Percentiles rank a stretch among this genome's conserved stretches.
phyloP scores from a whole-genome alignment of 176 grass and related monocot species.

The Musa schizocarpa region DNA sequence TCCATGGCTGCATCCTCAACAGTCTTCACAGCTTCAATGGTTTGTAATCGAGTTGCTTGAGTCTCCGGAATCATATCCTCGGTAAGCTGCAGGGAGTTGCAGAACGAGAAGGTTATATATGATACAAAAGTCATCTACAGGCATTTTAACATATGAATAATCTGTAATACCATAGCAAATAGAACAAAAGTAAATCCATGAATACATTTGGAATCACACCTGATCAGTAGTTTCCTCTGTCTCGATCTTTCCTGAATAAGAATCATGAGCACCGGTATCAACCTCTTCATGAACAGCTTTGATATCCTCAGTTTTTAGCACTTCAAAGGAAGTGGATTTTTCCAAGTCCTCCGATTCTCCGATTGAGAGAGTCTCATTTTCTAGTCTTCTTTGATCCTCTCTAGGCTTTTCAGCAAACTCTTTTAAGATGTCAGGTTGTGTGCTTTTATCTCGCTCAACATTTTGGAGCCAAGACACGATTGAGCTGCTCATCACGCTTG shows the following conservation, averaged over 20 bases:
- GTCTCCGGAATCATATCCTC: slow-evolving; percentile 20
- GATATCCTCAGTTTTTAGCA: slow-evolving; percentile 8
- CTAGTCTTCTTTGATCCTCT: slow-evolving; percentile 36
- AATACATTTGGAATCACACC: slow-evolving; percentile 3
- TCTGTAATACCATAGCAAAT: no score
- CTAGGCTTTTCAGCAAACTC: slow-evolving; percentile 36
- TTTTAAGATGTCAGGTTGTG: slow-evolving; percentile 35
- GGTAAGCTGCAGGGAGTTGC: not conserved
- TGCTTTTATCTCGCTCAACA: slow-evolving; percentile 35
- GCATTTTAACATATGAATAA: no score
- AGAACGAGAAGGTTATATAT: not conserved
- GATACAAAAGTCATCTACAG: not conserved
- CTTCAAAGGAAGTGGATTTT: slow-evolving; percentile 15
- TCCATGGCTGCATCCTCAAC: slow-evolving; percentile 22
- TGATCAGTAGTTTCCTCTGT: slow-evolving; percentile 12
- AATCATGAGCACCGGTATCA: not conserved
- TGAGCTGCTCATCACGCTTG: slow-evolving; percentile 63
- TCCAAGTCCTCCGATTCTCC: not conserved
- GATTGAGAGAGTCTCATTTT: slow-evolving; percentile 29
- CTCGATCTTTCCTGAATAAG: slow-evolving; percentile 19
- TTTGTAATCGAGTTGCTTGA: slow-evolving; percentile 13
- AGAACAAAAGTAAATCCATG: no score
- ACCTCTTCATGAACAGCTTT: slow-evolving; percentile 26
- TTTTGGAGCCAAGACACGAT: slow-evolving; percentile 51
- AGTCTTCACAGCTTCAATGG: slow-evolving; percentile 3